A percentile compares a stretch with the other conserved stretches of the same genome.
phyloP scores from a whole-genome alignment of 345 rosid genomes.

The Salix koriyanagi region DNA sequence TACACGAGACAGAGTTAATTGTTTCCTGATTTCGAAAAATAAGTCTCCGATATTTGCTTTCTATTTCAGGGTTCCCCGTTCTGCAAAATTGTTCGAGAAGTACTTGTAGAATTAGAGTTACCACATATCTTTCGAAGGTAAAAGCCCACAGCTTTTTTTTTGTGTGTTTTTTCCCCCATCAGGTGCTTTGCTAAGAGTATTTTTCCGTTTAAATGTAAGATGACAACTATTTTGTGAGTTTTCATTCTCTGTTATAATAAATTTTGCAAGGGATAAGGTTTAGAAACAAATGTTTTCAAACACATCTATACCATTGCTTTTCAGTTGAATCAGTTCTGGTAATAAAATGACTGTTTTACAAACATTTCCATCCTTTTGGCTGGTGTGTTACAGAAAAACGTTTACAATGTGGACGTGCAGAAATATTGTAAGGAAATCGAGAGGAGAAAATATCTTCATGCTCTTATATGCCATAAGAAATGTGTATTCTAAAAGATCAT shows the following conservation, averaged over 20 bases:
- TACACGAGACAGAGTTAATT: too few species aligned
- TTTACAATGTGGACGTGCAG: background rate
- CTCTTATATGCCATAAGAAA: background rate
- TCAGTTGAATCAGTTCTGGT: background rate
- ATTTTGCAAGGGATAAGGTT: background rate
- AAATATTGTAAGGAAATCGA: background rate
- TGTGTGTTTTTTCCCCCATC: background rate
- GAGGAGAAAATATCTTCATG: background rate
- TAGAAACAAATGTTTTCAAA: background rate
- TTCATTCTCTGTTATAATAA: background rate
- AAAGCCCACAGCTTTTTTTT: conserved; percentile 1
- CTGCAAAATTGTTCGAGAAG: conserved; percentile 81
- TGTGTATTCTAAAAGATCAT: background rate
- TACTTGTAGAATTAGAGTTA: conserved; percentile 75
- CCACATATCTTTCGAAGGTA: conserved; percentile 76
- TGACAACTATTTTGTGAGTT: background rate
- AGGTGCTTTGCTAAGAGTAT: background rate
- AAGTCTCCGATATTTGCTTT: background rate
- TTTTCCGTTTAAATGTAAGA: background rate
- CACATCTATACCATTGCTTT: too few species aligned
- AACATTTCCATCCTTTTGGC: background rate
- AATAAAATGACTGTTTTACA: background rate
- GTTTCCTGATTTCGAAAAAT: background rate
- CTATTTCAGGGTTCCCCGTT: conserved; percentile 73
- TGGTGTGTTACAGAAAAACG: background rate